Evolutionary conservation across 2,329 filamentous ascomycete species (phyloP).

Genomic region (Cordyceps tenuipes): DNA sequence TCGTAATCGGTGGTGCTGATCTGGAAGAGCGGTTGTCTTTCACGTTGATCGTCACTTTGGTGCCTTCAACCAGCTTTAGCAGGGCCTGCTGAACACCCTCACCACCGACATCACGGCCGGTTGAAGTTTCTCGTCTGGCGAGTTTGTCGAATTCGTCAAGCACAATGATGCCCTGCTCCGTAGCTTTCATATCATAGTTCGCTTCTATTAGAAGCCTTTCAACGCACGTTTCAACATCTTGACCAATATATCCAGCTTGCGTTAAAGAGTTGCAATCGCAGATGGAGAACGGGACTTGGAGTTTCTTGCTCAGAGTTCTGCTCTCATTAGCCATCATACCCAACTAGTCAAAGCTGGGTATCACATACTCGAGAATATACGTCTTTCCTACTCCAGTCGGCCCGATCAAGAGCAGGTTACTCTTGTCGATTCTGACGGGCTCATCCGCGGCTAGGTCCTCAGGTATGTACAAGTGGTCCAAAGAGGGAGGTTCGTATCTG

Average conservation of each 20-base stretch:
- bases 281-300: slow-evolving; percentile 94
- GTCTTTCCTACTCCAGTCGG: slow-evolving; percentile 96
- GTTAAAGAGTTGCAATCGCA: slow-evolving; percentile 95
- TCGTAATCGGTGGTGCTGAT: slow-evolving; percentile 43
- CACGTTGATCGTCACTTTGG: slow-evolving; percentile 83
- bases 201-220: slow-evolving; percentile 83
- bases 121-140: slow-evolving; percentile 74
- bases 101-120: slow-evolving; percentile 88
- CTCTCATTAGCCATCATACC: slow-evolving; percentile 17
- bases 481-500: slow-evolving; percentile 21
- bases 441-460: slow-evolving; percentile 37
- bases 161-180: slow-evolving; percentile 89
- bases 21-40: slow-evolving; percentile 63
- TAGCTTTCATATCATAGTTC: slow-evolving; percentile 76
- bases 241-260: slow-evolving; percentile 93
- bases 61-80: slow-evolving; percentile 92
- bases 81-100: slow-evolving; percentile 96
- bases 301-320: slow-evolving; percentile 80
- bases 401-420: slow-evolving; percentile 82
- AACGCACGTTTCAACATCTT: slow-evolving; percentile 94
- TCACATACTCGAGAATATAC: slow-evolving; percentile 65
- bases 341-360: neutral
- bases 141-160: slow-evolving; percentile 98
- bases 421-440: slow-evolving; percentile 80
- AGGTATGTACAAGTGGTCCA: slow-evolving; percentile 38